These are phyloP conservation scores for Glycyrrhiza uralensis DNA, from an alignment of 306 rosid species.

Conservation along the genomic window DNA sequence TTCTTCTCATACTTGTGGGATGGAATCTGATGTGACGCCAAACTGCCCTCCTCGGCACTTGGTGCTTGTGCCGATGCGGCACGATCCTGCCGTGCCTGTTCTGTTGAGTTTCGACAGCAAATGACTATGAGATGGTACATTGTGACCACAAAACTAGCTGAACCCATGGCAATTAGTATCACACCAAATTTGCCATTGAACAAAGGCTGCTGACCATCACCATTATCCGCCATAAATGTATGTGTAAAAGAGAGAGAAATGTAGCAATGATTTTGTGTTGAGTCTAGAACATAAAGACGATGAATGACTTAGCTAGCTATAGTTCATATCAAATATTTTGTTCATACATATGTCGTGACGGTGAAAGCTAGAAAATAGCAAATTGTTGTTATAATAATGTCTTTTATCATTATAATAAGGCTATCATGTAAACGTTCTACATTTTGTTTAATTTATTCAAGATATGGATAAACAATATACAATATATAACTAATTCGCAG, in stretches of 20 bases:
- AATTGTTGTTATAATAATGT: not conserved
- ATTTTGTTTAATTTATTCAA: not conserved
- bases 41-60: not conserved
- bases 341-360: not conserved
- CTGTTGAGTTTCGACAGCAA: not conserved
- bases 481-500: too few species aligned
- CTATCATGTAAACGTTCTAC: not conserved
- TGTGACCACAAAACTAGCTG: slow-evolving; percentile 13
- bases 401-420: too few species aligned
- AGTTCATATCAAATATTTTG: not conserved
- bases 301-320: not conserved
- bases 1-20: slow-evolving; percentile 33
- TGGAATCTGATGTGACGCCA: slow-evolving; percentile 38
- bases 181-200: not conserved
- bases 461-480: too few species aligned
- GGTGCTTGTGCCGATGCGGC: not conserved
- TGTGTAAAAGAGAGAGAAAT: not conserved
- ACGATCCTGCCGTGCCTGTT: not conserved
- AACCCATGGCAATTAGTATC: slow-evolving; percentile 6
- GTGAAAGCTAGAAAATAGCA: not conserved
- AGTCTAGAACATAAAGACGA: not conserved
- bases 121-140: slow-evolving; percentile 10
- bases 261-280: not conserved
- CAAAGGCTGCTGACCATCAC: not conserved
- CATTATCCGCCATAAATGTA: not conserved